phyloP scores from a whole-genome alignment of 1,284 basidiomycete genomes.

The Blastosporella zonata region DNA sequence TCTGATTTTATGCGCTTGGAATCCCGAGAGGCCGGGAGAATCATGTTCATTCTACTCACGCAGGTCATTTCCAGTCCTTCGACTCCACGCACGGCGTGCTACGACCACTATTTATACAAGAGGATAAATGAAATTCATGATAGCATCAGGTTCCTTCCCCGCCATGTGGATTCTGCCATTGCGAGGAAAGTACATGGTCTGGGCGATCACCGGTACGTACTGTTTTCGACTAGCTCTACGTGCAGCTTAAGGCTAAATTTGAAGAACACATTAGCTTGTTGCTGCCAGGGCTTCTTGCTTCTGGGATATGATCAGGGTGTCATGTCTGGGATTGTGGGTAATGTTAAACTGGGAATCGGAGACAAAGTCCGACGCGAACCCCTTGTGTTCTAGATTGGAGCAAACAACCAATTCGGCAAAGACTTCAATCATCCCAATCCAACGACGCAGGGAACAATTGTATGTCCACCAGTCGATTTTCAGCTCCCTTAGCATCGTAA shows the following conservation, averaged over 20 bases:
- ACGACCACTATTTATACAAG: background rate
- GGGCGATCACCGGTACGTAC: constrained; percentile 39
- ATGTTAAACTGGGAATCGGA: background rate
- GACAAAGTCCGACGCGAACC: background rate
- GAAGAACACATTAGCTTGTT: constrained; percentile 32
- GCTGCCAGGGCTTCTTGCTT: constrained; percentile 42
- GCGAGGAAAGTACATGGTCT: constrained; percentile 37
- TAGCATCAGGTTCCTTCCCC: background rate
- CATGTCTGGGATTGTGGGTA: constrained; percentile 42
- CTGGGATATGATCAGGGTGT: constrained; percentile 47
- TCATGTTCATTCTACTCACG: no score
- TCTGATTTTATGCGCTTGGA: constrained; percentile 18
- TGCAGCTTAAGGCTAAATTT: no score
- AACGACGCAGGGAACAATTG: constrained; percentile 40
- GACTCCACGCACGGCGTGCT: constrained; percentile 32
- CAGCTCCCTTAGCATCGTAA: background rate
- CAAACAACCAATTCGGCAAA: constrained; percentile 40
- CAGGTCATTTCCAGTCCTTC: constrained; percentile 39
- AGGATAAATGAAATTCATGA: background rate
- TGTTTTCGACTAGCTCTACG: background rate
- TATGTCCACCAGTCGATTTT: constrained; percentile 19
- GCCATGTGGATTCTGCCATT: constrained; percentile 36
- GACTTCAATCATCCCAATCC: constrained; percentile 40
- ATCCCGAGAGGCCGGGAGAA: constrained; percentile 38
- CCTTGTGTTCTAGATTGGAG: constrained; percentile 31